Conservation (phyloP, 139 green algal genomes). For the Chlamydomonas applanata region DNA sequence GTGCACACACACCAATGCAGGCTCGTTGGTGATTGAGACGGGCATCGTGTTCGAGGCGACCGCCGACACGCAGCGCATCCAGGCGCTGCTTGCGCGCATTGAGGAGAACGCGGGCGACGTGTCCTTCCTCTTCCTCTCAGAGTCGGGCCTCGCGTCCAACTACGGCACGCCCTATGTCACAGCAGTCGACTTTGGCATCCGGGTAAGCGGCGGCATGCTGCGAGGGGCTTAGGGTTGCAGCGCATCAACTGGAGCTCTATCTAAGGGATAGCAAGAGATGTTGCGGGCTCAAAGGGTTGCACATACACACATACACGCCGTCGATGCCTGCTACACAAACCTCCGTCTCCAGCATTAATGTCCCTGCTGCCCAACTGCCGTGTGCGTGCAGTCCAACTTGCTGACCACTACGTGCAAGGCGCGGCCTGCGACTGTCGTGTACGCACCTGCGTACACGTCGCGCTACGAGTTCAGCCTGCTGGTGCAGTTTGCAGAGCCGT, state of each 20-base stretch:
- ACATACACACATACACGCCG: too few species aligned
- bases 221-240: background rate
- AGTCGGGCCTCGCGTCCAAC: background rate
- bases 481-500: background rate
- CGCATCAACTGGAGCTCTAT: background rate
- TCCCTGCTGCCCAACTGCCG: background rate
- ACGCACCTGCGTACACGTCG: background rate
- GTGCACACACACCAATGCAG: background rate
- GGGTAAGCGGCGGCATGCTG: background rate
- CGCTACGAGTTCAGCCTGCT: background rate
- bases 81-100: background rate
- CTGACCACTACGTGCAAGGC: background rate
- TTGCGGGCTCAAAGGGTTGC: too few species aligned
- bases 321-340: background rate
- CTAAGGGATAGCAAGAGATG: background rate
- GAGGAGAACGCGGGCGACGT: constrained; percentile 4
- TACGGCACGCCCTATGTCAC: too few species aligned
- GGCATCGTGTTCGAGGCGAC: background rate
- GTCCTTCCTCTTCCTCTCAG: background rate
- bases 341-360: background rate
- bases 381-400: background rate
- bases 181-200: too few species aligned
- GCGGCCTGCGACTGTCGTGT: background rate
- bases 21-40: constrained; percentile 1
- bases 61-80: background rate